Evolutionary conservation across 2,329 filamentous ascomycete genomes (phyloP).

Genomic region (Aspergillus oerlinghausenensis): DNA sequence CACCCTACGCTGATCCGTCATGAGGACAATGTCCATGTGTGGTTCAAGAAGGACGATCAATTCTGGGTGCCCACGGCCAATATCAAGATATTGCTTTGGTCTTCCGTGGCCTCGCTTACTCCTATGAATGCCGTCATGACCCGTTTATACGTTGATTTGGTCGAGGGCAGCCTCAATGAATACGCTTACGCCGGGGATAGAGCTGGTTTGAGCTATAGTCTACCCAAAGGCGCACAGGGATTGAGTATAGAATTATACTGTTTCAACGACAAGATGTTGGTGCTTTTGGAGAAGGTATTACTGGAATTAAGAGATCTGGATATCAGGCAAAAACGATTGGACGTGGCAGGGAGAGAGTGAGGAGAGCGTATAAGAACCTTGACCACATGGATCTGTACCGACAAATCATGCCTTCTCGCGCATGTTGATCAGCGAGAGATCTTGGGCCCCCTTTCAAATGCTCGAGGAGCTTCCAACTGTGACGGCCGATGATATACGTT

Average conservation of each 20-base stretch:
- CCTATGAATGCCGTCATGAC: conserved; percentile 74
- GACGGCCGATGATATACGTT: conserved; percentile 62
- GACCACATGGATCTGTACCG: conserved; percentile 87
- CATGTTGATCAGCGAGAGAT: conserved; percentile 73
- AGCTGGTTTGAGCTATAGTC: conserved; percentile 77
- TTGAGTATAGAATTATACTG: conserved; percentile 75
- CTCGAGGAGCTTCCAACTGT: conserved; percentile 47
- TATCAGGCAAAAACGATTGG: conserved; percentile 78
- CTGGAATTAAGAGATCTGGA: conserved; percentile 77
- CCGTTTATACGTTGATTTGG: conserved; percentile 78
- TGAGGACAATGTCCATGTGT: conserved; percentile 73
- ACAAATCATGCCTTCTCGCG: conserved; percentile 73
- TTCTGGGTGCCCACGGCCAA: conserved; percentile 98
- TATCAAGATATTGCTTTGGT: conserved; percentile 73
- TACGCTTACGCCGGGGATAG: conserved; percentile 96
- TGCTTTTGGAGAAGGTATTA: conserved; percentile 84
- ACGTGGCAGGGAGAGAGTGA: conserved; percentile 79
- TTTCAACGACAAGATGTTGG: conserved; percentile 93
- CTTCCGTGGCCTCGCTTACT: conserved; percentile 71
- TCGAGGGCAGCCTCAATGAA: conserved; percentile 47
- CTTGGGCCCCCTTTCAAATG: conserved; percentile 68
- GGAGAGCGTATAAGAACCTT: conserved; percentile 75
- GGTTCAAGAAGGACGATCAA: conserved; percentile 98
- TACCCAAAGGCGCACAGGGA: conserved; percentile 68
- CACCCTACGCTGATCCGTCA: conserved; percentile 80